Base-by-base conservation (phyloP, 2,329 filamentous ascomycete species). In the Cercospora brassicicola region DNA sequence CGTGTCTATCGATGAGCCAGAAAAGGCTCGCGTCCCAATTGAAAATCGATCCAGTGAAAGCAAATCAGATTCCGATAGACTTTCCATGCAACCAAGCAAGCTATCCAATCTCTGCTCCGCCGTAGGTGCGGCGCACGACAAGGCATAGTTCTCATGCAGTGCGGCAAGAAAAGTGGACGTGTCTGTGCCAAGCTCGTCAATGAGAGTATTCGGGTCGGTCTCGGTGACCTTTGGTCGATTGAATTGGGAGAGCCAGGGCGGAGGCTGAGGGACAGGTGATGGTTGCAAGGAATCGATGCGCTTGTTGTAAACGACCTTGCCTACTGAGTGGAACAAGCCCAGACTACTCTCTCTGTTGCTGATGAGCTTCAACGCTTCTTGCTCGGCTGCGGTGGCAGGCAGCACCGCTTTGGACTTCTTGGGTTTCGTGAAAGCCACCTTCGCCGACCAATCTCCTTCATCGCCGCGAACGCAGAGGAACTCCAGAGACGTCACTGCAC, bases 241-340 rank as follows among this genome's bases (percentile, higher is more conserved):
- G 62, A 80, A 78, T 63, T 83, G 80, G 0, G 83, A 81, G 31
- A 84, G 79, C 74, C 81, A 83, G 48, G 78, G 74, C 20, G 83
- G 82, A 13, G 84, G 83, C 61, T 84, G 82, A 45, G 79, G 68
- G 2, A 80, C 73, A 13, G 64, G 67, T 11, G 68, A 68, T 55
- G 76, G 74, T 55, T 78, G 73, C 11, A 84, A 80, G 3, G 79
- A 77, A 30, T 90, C 88, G 23, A 91, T 86, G 56, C 95, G 87
- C 78, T 97, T 99, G 82, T 99, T 99, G 82, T 98, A 96, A 0
- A 98, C 90, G 2, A 99, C 92, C 77, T 95, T 97, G 3, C 94
- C 95, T 11, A 98, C 91, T 0, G 95, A 93, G 78, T 99, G 95
- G 76, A 99, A 99, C 61, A 99, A 93, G 1, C 94, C 95, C 2